phyloP scores from a whole-genome alignment of 2,329 filamentous ascomycete species.

The Sporothrix phasma region DNA sequence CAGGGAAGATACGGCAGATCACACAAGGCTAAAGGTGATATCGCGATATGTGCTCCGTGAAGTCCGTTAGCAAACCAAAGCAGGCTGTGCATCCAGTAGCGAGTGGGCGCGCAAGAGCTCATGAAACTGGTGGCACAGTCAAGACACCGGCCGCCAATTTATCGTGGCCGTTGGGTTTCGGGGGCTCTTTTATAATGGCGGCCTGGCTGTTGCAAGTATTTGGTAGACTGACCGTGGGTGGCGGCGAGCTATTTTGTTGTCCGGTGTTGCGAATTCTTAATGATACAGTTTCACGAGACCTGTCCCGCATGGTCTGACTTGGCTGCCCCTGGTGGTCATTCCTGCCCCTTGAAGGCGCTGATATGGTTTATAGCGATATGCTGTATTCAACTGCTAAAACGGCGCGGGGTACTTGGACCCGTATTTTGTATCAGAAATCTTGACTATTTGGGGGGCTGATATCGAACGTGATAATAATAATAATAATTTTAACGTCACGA shows the following conservation, averaged over 20 bases:
- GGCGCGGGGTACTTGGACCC: slow-evolving; percentile 12
- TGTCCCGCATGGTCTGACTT: neutral
- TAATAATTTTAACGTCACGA: no score
- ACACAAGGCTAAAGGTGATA: neutral
- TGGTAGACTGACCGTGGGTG: neutral
- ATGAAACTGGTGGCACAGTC: neutral
- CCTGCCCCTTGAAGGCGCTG: neutral
- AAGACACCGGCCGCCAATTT: neutral
- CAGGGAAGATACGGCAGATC: neutral
- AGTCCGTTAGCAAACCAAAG: neutral
- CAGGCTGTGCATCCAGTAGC: neutral
- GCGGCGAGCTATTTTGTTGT: neutral
- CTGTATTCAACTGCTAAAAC: slow-evolving; percentile 1
- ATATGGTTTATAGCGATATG: slow-evolving; percentile 12
- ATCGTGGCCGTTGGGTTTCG: neutral
- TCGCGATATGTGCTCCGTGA: neutral
- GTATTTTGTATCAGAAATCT: neutral
- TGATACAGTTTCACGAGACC: neutral
- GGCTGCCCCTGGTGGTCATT: neutral
- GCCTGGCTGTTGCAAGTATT: neutral
- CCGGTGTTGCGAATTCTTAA: neutral
- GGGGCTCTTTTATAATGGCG: neutral
- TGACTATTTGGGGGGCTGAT: no score
- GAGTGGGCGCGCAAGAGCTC: neutral
- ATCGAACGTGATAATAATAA: no score